These are phyloP conservation scores for Rugonectria rugulosa DNA, from an alignment of 2,329 filamentous ascomycete species.

Conservation along the genomic window DNA sequence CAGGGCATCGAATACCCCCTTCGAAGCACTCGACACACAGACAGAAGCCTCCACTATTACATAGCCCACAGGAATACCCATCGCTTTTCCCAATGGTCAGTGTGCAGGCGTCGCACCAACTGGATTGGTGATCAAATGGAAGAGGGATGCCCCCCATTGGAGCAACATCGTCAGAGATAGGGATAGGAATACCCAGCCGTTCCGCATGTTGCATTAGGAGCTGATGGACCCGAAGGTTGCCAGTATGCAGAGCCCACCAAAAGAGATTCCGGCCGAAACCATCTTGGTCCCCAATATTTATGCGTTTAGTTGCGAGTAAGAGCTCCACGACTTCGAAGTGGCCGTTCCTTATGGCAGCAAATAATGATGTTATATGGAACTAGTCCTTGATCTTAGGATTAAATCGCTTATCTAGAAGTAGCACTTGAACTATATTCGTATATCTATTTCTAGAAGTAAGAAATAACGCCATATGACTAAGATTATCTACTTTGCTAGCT, in stretches of 20 bases:
- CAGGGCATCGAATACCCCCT: not conserved
- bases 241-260: not conserved
- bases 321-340: not conserved
- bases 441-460: not conserved
- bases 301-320: not conserved
- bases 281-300: not conserved
- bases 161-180: not conserved
- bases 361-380: not conserved
- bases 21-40: not conserved
- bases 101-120: not conserved
- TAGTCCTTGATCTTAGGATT: not conserved
- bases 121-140: not conserved
- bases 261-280: not conserved
- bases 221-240: not conserved
- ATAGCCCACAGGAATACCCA: not conserved
- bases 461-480: not conserved
- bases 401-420: not conserved
- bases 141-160: not conserved
- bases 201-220: not conserved
- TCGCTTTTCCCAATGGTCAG: not conserved
- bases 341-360: slow-evolving; percentile 1
- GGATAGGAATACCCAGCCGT: not conserved
- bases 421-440: not conserved
- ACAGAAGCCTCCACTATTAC: not conserved
- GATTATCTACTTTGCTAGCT: not conserved